Conservation (phyloP, 345 rosid genomes). For the Citrus medica region DNA sequence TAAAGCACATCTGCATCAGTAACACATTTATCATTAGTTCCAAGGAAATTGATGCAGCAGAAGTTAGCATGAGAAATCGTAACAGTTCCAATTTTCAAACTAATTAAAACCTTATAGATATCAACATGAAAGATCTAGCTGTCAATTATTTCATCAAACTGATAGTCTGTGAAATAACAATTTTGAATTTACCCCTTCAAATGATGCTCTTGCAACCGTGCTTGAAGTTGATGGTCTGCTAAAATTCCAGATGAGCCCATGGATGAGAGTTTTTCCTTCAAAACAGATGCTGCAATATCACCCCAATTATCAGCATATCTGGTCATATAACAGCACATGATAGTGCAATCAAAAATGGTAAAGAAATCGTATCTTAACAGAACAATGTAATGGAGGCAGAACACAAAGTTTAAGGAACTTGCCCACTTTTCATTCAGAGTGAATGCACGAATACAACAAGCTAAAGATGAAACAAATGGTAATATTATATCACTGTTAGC, state of each 20-base stretch:
- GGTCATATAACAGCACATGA: conserved; percentile 6
- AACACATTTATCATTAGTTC: not conserved
- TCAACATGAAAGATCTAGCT: not conserved
- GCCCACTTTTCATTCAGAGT: conserved; percentile 5
- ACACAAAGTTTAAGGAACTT: not conserved
- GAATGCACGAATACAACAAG: not conserved
- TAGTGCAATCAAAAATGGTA: not conserved
- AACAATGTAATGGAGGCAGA: not conserved
- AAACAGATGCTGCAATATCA: conserved; percentile 74
- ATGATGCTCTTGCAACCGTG: conserved; percentile 84
- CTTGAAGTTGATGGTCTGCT: conserved; percentile 99
- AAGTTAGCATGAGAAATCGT: not conserved
- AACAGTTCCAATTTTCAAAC: conserved; percentile 9
- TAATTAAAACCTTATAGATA: not conserved
- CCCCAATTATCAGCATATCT: conserved; percentile 29
- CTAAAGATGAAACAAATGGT: not conserved
- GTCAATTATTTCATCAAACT: not conserved
- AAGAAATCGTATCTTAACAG: not conserved
- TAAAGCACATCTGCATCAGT: not conserved
- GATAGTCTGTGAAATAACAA: not conserved
- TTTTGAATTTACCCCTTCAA: conserved; percentile 70
- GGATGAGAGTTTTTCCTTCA: conserved; percentile 87
- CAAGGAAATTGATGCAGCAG: not conserved
- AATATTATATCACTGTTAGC: not conserved
- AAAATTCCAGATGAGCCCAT: conserved; percentile 96